Evolutionary conservation across 192 early-diverging fungal genomes (phyloP).

Genomic region (Coemansia sp.): DNA sequence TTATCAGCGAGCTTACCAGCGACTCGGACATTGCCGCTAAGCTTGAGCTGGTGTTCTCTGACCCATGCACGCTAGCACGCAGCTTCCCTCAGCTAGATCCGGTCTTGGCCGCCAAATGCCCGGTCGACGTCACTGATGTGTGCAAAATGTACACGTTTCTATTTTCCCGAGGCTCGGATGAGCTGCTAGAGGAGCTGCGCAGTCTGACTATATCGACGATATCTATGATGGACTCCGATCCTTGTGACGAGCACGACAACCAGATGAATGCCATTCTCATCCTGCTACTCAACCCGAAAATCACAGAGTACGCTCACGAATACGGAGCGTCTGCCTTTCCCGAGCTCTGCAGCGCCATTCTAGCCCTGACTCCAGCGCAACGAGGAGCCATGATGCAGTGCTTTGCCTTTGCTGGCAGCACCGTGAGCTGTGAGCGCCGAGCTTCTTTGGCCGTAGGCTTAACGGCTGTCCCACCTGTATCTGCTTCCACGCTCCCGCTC

Average conservation of each 20-base stretch:
- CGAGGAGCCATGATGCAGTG: slow-evolving; percentile 34
- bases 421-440: neutral
- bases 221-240: slow-evolving; percentile 34
- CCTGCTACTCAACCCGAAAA: slow-evolving; percentile 37
- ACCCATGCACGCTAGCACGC: slow-evolving; percentile 47
- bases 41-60: slow-evolving; percentile 35
- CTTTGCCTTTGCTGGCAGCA: slow-evolving; percentile 18
- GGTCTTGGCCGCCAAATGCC: slow-evolving; percentile 25
- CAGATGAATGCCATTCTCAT: slow-evolving; percentile 47
- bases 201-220: slow-evolving; percentile 25
- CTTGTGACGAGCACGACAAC: slow-evolving; percentile 47
- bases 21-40: slow-evolving; percentile 31
- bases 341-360: slow-evolving; percentile 42
- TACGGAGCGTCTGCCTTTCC: slow-evolving; percentile 32
- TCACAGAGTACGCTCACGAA: slow-evolving; percentile 31
- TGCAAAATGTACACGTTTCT: slow-evolving; percentile 28
- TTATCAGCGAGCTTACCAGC: slow-evolving; percentile 16
- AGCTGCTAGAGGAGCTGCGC: slow-evolving; percentile 27
- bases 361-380: slow-evolving; percentile 28
- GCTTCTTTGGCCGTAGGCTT: neutral
- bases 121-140: slow-evolving; percentile 45
- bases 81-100: slow-evolving; percentile 44
- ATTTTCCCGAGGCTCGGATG: slow-evolving; percentile 4
- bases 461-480: neutral
- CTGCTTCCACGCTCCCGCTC: neutral